Percentiles rank a stretch among this genome's conserved stretches.
These are phyloP conservation scores for Sphaerobolus stellatus DNA, from an alignment of 1,284 basidiomycete species.

Conservation along the genomic window DNA sequence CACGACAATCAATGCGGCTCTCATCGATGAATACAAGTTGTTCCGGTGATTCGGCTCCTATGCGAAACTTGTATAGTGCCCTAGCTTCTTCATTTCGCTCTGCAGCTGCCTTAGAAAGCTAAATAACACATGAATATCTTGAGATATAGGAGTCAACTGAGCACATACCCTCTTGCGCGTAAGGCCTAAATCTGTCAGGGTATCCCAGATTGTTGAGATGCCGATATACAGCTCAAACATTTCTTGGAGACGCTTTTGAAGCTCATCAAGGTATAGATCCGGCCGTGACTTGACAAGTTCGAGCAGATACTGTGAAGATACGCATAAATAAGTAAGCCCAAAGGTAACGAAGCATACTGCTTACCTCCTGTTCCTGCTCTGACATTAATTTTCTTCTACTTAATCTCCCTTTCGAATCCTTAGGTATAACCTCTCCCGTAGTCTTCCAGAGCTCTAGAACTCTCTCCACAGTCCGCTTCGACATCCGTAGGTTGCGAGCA, in stretches of 20 bases:
- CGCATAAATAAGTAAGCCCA: not conserved
- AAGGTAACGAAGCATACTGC: not conserved
- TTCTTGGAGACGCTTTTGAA: too few relatives aligned
- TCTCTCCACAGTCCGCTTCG: not conserved
- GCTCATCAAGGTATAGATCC: too few relatives aligned
- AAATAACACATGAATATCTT: too few relatives aligned
- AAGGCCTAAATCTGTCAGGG: constrained; percentile 21
- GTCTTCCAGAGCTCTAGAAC: not conserved
- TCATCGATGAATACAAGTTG: constrained; percentile 30
- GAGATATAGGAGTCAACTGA: not conserved
- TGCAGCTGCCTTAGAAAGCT: constrained; percentile 2
- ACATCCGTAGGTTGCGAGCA: not conserved
- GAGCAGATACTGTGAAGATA: not conserved
- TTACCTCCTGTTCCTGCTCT: not conserved
- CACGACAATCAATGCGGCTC: constrained; percentile 32
- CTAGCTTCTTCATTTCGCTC: constrained; percentile 17
- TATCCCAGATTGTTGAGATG: constrained; percentile 9
- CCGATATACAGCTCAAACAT: too few relatives aligned
- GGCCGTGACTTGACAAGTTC: not conserved
- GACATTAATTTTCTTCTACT: not conserved
- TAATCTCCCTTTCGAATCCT: too few relatives aligned
- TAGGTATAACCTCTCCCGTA: not conserved
- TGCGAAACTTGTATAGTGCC: not conserved
- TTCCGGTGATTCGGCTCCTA: constrained; percentile 13
- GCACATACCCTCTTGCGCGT: constrained; percentile 21